These are phyloP conservation scores for Xylaria sp. DNA, from an alignment of 2,329 filamentous ascomycete species.

Conservation along the genomic window DNA sequence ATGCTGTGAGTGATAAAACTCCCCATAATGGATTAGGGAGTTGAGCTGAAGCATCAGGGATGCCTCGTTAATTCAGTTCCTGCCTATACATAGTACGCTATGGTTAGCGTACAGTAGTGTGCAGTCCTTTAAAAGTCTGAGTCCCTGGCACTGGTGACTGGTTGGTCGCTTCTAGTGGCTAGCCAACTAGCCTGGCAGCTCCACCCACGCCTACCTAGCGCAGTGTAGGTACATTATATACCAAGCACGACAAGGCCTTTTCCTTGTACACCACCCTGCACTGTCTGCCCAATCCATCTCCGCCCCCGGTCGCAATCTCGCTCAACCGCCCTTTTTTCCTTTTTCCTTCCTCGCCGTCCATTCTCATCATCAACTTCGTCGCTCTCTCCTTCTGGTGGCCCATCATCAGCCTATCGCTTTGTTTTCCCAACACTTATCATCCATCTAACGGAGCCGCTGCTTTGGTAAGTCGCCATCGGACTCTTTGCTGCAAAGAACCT, in stretches of 20 bases:
- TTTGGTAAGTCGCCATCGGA: slow-evolving; percentile 30
- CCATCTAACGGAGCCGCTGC: slow-evolving; percentile 20
- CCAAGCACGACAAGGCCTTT: slow-evolving; percentile 24
- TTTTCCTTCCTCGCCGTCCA: slow-evolving; percentile 44
- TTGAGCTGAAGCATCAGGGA: slow-evolving; percentile 31
- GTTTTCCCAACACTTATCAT: slow-evolving; percentile 37
- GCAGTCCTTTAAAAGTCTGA: neutral
- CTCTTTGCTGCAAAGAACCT: slow-evolving; percentile 17
- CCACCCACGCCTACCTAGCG: slow-evolving; percentile 26
- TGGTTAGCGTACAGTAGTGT: neutral
- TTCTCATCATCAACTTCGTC: slow-evolving; percentile 40
- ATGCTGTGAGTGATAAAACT: slow-evolving; percentile 16
- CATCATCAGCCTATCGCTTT: slow-evolving; percentile 36
- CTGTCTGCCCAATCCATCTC: slow-evolving; percentile 38
- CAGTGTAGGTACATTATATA: neutral
- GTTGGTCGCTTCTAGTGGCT: slow-evolving; percentile 18
- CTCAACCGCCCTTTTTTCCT: slow-evolving; percentile 48
- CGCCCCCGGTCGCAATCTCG: slow-evolving; percentile 48
- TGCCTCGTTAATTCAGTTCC: slow-evolving; percentile 26
- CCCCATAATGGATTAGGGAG: slow-evolving; percentile 26
- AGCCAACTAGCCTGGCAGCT: slow-evolving; percentile 17
- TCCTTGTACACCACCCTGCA: slow-evolving; percentile 29
- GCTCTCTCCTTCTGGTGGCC: slow-evolving; percentile 34
- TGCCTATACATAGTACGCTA: slow-evolving; percentile 4
- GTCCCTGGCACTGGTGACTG: slow-evolving; percentile 6